These are phyloP conservation scores for Spirogloea muscicola DNA, from an alignment of 139 green algal genomes.

Conservation along the genomic window DNA sequence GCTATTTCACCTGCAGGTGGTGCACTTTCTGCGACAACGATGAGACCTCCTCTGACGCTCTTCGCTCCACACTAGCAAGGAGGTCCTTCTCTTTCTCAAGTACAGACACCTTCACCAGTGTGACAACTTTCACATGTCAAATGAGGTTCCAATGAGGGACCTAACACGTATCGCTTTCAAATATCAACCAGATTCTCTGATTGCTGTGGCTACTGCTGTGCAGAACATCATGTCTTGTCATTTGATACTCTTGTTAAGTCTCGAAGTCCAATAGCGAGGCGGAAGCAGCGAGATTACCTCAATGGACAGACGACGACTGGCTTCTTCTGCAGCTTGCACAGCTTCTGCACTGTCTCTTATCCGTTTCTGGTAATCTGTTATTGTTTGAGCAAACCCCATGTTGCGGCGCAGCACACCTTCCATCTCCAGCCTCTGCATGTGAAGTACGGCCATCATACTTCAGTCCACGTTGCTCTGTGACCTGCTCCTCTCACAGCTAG, in stretches of 20 bases:
- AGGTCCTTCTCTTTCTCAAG: slow-evolving; percentile 42
- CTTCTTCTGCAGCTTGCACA: slow-evolving; percentile 15
- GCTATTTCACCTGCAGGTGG: slow-evolving; percentile 27
- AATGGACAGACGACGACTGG: slow-evolving; percentile 14
- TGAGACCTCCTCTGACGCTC: slow-evolving; percentile 2
- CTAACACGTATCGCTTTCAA: no score
- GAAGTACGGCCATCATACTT: no score
- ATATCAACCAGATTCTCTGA: no score
- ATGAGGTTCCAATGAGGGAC: no score
- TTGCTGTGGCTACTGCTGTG: no score
- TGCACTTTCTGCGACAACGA: slow-evolving; percentile 17
- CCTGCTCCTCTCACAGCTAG: no score
- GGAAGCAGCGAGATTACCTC: slow-evolving; percentile 26
- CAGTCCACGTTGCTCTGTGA: no score
- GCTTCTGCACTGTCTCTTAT: slow-evolving; percentile 12
- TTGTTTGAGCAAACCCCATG: slow-evolving; percentile 23
- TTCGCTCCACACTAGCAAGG: slow-evolving; percentile 24
- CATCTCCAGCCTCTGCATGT: slow-evolving; percentile 28
- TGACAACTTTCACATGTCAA: no score
- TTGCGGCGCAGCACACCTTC: slow-evolving; percentile 20
- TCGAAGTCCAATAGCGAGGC: no score
- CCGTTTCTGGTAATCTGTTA: slow-evolving; percentile 26
- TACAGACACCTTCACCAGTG: slow-evolving; percentile 14
- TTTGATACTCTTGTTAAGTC: no score
- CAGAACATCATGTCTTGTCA: no score